These are phyloP conservation scores for Penicillium palitans DNA, from an alignment of 2,329 filamentous ascomycete genomes.

Conservation along the genomic window DNA sequence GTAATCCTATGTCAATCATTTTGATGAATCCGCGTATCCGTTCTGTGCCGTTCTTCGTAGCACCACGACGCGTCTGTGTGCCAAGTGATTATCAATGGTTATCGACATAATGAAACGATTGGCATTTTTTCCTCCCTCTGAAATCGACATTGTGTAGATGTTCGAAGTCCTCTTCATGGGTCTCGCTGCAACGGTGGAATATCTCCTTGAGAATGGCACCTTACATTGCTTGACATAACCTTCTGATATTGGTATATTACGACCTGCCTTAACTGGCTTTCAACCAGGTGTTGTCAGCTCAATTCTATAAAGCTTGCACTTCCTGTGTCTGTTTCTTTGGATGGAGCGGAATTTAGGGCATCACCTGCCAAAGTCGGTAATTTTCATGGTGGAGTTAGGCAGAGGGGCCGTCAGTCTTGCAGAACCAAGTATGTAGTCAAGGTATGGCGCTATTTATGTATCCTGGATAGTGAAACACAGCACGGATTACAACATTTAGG, in stretches of 20 bases:
- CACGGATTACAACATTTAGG: neutral
- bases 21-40: neutral
- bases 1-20: neutral
- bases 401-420: neutral
- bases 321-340: neutral
- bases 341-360: neutral
- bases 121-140: neutral
- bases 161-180: neutral
- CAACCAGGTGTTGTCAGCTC: neutral
- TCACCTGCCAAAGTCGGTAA: conserved; percentile 2
- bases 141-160: neutral
- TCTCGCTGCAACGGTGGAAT: neutral
- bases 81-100: neutral
- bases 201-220: neutral
- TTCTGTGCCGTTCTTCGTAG: neutral
- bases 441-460: neutral
- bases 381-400: neutral
- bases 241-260: neutral
- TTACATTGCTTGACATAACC: neutral
- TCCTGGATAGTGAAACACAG: neutral
- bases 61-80: neutral
- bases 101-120: neutral
- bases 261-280: neutral
- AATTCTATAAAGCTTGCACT: neutral
- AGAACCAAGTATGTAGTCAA: neutral